These are phyloP conservation scores for Myriosclerotinia duriaeana DNA, from an alignment of 2,329 filamentous ascomycete genomes.

Conservation along the genomic window DNA sequence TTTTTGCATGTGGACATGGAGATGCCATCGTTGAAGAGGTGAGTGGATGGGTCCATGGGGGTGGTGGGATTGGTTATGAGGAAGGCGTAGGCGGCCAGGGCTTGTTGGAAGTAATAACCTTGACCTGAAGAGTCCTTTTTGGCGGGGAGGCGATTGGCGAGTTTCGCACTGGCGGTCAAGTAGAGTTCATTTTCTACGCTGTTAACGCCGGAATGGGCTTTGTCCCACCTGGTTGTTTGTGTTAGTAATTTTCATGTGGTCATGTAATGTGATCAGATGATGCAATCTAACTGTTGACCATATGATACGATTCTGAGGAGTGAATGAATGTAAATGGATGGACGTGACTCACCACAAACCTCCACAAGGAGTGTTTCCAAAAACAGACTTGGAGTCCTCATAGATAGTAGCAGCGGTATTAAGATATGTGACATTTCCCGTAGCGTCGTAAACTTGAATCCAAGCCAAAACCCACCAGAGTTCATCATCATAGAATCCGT, in stretches of 20 bases:
- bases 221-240: conserved; percentile 48
- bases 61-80: conserved; percentile 46
- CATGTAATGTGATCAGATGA: neutral
- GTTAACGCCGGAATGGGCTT: conserved; percentile 52
- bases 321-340: neutral
- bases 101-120: conserved; percentile 58
- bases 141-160: conserved; percentile 54
- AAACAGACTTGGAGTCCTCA: conserved; percentile 55
- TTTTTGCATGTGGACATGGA: conserved; percentile 51
- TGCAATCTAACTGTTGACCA: neutral
- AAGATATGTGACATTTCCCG: conserved; percentile 53
- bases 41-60: conserved; percentile 49
- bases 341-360: conserved; percentile 47
- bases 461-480: conserved; percentile 64
- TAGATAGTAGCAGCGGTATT: conserved; percentile 54
- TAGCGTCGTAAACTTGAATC: conserved; percentile 57
- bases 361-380: conserved; percentile 51
- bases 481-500: conserved; percentile 59
- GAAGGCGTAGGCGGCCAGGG: conserved; percentile 52
- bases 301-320: conserved; percentile 16
- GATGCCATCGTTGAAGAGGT: conserved; percentile 56
- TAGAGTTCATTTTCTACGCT: conserved; percentile 60
- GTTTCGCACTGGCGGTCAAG: conserved; percentile 53
- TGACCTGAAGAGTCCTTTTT: conserved; percentile 44
- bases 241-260: neutral